Percentiles rank a stretch among this genome's conserved stretches.
These are phyloP conservation scores for Teratosphaeria zuluensis DNA, from an alignment of 2,329 filamentous ascomycete genomes.

Conservation along the genomic window DNA sequence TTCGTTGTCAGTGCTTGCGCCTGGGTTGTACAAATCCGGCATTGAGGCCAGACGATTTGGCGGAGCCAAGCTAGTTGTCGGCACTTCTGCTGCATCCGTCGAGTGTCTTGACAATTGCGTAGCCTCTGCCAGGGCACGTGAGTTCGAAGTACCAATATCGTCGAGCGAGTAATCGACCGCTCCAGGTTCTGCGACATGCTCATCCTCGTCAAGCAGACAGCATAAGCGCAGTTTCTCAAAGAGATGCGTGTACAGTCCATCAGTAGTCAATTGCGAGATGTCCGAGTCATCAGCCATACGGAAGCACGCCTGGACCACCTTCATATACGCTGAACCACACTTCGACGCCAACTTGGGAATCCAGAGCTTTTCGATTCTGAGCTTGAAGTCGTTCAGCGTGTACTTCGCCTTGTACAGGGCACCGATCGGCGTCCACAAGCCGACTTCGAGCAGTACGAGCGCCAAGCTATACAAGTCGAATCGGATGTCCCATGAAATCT, in stretches of 20 bases:
- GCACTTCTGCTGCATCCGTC: constrained; percentile 10
- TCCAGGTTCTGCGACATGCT: constrained; percentile 10
- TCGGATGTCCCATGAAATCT: constrained; percentile 38
- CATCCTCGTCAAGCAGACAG: constrained; percentile 26
- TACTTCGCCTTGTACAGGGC: constrained; percentile 51
- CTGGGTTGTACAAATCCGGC: constrained; percentile 4
- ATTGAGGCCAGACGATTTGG: constrained; percentile 6
- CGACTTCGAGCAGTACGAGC: constrained; percentile 63
- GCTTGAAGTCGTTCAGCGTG: constrained; percentile 51
- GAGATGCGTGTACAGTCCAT: constrained; percentile 21
- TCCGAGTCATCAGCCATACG: constrained; percentile 49
- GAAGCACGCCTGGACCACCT: constrained; percentile 63
- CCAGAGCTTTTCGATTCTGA: constrained; percentile 53
- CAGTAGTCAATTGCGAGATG: constrained; percentile 13
- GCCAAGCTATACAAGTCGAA: constrained; percentile 65
- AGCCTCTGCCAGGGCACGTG: not conserved
- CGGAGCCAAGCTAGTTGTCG: not conserved
- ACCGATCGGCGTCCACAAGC: constrained; percentile 61
- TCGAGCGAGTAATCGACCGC: not conserved
- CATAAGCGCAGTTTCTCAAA: constrained; percentile 25
- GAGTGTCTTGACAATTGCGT: constrained; percentile 9
- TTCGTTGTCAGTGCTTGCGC: not conserved
- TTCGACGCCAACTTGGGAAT: constrained; percentile 55
- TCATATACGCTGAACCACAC: constrained; percentile 67
- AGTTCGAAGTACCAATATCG: not conserved